Evolutionary conservation across 1,284 basidiomycete species (phyloP).

Genomic region (Sporisorium scitamineum): DNA sequence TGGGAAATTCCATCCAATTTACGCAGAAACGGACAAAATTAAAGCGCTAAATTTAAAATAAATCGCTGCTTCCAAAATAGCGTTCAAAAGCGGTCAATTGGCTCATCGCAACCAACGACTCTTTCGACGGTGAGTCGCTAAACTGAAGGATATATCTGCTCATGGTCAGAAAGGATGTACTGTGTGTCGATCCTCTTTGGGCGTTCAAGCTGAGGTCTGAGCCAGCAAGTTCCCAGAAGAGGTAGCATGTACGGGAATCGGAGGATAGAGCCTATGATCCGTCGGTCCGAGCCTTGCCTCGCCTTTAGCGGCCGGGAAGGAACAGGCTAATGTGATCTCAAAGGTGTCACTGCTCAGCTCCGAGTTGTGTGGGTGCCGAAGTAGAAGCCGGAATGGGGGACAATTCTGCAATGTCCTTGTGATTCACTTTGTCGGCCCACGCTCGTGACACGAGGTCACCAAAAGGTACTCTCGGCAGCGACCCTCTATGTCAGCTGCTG

Average conservation of each 20-base stretch:
- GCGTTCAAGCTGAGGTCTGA: too few species aligned
- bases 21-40: neutral
- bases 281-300: too few species aligned
- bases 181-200: too few species aligned
- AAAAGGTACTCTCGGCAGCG: neutral
- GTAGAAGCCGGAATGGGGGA: neutral
- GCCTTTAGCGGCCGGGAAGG: neutral
- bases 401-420: neutral
- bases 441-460: neutral
- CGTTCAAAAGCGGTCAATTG: neutral
- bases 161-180: too few species aligned
- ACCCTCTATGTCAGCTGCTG: neutral
- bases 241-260: too few species aligned
- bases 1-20: neutral
- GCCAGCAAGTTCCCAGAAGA: too few species aligned
- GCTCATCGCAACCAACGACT: neutral
- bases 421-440: neutral
- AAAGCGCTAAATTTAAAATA: conserved; percentile 1
- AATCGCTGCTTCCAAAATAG: neutral
- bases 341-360: neutral
- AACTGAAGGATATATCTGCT: too few species aligned
- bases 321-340: neutral
- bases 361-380: neutral
- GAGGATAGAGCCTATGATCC: too few species aligned
- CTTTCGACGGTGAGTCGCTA: too few species aligned